phyloP scores from a whole-genome alignment of 345 rosid genomes.

The Brassica rapa region DNA sequence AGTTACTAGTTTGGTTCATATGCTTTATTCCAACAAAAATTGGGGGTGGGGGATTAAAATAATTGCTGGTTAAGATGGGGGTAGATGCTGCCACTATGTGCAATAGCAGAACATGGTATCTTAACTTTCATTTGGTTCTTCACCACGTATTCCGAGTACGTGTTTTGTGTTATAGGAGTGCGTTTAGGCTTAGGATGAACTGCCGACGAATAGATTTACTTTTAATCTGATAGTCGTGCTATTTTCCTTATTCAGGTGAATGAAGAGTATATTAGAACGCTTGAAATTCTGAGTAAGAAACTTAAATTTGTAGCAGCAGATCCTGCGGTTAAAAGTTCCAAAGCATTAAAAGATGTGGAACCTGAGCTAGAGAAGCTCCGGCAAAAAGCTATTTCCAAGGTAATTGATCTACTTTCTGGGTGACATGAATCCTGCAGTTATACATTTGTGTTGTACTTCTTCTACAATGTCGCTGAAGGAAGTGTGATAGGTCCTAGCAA shows the following conservation, averaged over 20 bases:
- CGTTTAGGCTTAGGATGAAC: constrained; percentile 10
- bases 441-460: constrained; percentile 15
- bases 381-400: constrained; percentile 97
- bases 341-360: constrained; percentile 92
- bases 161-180: constrained; percentile 8
- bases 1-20: background rate
- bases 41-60: background rate
- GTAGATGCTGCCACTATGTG: constrained; percentile 10
- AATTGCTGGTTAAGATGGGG: constrained; percentile 4
- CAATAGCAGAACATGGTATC: background rate
- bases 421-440: background rate
- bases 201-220: background rate
- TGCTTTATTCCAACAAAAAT: constrained; percentile 2
- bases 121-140: constrained; percentile 5
- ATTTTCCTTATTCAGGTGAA: constrained; percentile 65
- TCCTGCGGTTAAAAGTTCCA: constrained; percentile 72
- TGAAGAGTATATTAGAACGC: constrained; percentile 86
- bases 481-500: constrained; percentile 13
- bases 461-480: constrained; percentile 5
- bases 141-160: constrained; percentile 2
- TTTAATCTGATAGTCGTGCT: constrained; percentile 21
- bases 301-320: constrained; percentile 81
- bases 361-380: constrained; percentile 98
- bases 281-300: constrained; percentile 92
- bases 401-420: constrained; percentile 34